phyloP scores from a whole-genome alignment of 1,139 yeast genomes.

The Wickerhamomyces sp. region DNA sequence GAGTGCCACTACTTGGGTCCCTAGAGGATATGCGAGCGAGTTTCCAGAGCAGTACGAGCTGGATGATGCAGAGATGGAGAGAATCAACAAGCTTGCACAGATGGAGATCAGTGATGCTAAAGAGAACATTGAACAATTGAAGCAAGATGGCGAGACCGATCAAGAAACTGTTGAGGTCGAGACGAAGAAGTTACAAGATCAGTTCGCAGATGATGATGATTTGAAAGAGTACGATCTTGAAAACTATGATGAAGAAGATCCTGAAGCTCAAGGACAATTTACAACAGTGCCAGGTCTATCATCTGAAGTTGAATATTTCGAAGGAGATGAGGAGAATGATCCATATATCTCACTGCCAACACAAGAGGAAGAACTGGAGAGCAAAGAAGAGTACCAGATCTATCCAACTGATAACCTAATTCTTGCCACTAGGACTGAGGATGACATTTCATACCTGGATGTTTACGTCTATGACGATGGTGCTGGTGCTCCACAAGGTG shows the following conservation, averaged over 20 bases:
- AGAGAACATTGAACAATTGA: constrained; percentile 45
- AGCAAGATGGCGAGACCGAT: constrained; percentile 24
- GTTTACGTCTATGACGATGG: constrained; percentile 95
- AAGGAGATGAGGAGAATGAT: constrained; percentile 61
- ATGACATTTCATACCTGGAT: constrained; percentile 86
- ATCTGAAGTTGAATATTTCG: constrained; percentile 48
- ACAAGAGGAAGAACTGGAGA: constrained; percentile 60
- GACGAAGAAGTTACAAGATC: constrained; percentile 33
- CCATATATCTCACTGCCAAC: constrained; percentile 73
- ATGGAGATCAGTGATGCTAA: constrained; percentile 74
- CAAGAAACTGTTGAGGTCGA: constrained; percentile 11
- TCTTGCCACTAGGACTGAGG: constrained; percentile 92
- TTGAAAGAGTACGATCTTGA: constrained; percentile 85
- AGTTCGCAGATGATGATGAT: constrained; percentile 70
- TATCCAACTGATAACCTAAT: constrained; percentile 88
- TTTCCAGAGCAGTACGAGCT: constrained; percentile 86
- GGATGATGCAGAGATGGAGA: constrained; percentile 87
- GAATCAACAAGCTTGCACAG: constrained; percentile 82
- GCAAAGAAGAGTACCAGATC: constrained; percentile 77
- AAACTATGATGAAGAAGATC: constrained; percentile 70
- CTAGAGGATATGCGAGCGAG: constrained; percentile 92
- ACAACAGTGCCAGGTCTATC: constrained; percentile 70
- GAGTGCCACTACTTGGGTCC: constrained; percentile 93
- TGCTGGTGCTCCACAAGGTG: constrained; percentile 73
- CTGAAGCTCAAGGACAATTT: constrained; percentile 39